A percentile compares a stretch with the other conserved stretches of the same genome.
These are phyloP conservation scores for Fusarium newnesense DNA, from an alignment of 2,329 filamentous ascomycete genomes.

Conservation along the genomic window DNA sequence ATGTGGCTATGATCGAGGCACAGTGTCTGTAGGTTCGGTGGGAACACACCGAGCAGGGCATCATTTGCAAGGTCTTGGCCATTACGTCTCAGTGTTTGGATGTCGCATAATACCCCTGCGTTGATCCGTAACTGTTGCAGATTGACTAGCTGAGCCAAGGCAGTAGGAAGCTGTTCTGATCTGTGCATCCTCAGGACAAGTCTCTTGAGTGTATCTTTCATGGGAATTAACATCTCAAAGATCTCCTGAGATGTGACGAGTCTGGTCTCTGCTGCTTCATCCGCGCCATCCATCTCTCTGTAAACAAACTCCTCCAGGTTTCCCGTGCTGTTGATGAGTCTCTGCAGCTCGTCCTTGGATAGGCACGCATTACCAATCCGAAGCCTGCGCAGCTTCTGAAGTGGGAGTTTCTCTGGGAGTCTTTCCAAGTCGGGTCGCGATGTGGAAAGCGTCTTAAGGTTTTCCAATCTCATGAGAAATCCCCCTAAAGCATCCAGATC, in stretches of 20 bases:
- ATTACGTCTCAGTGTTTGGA: rapidly evolving
- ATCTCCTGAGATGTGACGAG: not conserved
- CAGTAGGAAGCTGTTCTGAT: not conserved
- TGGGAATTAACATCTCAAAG: not conserved
- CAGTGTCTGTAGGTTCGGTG: not conserved
- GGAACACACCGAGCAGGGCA: not conserved
- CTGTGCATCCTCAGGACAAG: not conserved
- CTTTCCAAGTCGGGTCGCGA: not conserved
- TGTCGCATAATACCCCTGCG: not conserved
- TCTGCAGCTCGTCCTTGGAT: not conserved
- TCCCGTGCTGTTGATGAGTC: not conserved
- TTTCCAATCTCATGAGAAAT: not conserved
- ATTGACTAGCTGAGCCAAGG: not conserved
- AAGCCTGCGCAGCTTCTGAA: conserved; percentile 1
- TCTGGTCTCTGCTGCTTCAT: rapidly evolving
- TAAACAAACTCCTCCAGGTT: conserved; percentile 7
- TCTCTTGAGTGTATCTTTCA: not conserved
- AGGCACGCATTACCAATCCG: not conserved
- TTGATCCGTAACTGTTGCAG: not conserved
- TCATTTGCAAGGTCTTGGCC: not conserved
- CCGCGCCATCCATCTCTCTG: not conserved
- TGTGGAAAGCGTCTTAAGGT: not conserved
- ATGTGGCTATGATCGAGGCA: not conserved
- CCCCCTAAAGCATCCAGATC: not conserved
- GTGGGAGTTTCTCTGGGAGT: not conserved